phyloP scores from a whole-genome alignment of 202 grass and related monocot genomes.

The Cymbopogon flexuosus region DNA sequence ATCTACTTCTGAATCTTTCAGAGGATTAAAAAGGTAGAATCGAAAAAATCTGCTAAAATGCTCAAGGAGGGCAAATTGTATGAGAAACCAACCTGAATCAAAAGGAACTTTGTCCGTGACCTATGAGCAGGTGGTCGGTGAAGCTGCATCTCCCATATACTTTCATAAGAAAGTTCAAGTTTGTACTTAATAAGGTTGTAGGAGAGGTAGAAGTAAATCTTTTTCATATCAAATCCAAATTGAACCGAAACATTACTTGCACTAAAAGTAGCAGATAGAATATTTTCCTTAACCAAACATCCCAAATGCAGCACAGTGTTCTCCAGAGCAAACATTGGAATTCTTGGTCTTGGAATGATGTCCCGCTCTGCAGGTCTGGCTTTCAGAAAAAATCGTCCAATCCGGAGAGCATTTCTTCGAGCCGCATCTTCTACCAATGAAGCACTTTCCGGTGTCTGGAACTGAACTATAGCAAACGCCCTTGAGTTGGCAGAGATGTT shows the following conservation, averaged over 20 bases:
- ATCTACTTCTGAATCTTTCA: neutral
- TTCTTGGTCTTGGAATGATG: slow-evolving; percentile 64
- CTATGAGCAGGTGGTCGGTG: slow-evolving; percentile 43
- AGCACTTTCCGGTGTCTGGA: slow-evolving; percentile 42
- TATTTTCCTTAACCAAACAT: slow-evolving; percentile 52
- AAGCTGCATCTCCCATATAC: slow-evolving; percentile 93
- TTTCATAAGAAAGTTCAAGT: slow-evolving; percentile 86
- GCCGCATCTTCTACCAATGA: slow-evolving; percentile 30
- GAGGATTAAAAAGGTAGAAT: neutral
- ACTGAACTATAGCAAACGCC: slow-evolving; percentile 70
- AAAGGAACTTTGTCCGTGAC: slow-evolving; percentile 55
- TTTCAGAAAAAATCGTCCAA: slow-evolving; percentile 39
- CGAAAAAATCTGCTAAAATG: neutral
- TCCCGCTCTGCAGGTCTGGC: slow-evolving; percentile 39
- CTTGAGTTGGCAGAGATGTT: slow-evolving; percentile 37
- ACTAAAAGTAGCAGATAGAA: slow-evolving; percentile 50
- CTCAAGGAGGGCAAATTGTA: neutral
- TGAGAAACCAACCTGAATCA: slow-evolving; percentile 57
- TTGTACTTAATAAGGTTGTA: slow-evolving; percentile 33
- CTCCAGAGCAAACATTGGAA: slow-evolving; percentile 47
- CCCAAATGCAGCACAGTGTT: slow-evolving; percentile 50
- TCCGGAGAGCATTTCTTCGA: slow-evolving; percentile 9
- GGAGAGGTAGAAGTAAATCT: slow-evolving; percentile 49
- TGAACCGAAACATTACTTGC: slow-evolving; percentile 32
- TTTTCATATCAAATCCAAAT: slow-evolving; percentile 78